Conservation (phyloP, 2,329 filamentous ascomycete genomes). For the Ophiostoma quercus region DNA sequence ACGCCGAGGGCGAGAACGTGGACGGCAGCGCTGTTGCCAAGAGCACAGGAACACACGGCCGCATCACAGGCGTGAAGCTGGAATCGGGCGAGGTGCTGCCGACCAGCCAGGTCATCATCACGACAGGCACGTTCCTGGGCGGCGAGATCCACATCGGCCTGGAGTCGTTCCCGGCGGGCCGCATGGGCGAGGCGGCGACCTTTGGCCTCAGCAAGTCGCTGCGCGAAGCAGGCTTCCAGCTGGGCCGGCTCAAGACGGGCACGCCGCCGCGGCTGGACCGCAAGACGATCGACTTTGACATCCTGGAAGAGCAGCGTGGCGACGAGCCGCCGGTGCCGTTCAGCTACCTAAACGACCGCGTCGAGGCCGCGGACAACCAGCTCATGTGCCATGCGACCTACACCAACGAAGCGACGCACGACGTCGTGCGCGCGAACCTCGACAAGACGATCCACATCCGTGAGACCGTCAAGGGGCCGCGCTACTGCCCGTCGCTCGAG, state of each 20-base stretch:
- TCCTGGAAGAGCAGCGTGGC: slow-evolving; percentile 67
- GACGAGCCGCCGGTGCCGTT: slow-evolving; percentile 86
- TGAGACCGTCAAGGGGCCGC: slow-evolving; percentile 86
- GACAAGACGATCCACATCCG: slow-evolving; percentile 95
- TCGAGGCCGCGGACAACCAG: slow-evolving; percentile 71
- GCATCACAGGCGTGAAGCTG: slow-evolving; percentile 76
- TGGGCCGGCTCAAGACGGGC: slow-evolving; percentile 90
- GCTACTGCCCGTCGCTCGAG: slow-evolving; percentile 93
- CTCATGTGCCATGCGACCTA: slow-evolving; percentile 81
- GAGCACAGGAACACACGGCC: slow-evolving; percentile 40
- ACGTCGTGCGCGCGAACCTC: slow-evolving; percentile 81
- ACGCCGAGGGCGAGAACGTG: neutral
- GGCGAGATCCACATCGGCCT: slow-evolving; percentile 96
- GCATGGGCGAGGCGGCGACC: slow-evolving; percentile 90
- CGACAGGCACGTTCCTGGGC: slow-evolving; percentile 89
- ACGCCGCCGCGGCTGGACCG: slow-evolving; percentile 84
- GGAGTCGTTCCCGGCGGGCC: slow-evolving; percentile 75
- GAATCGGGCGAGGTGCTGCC: slow-evolving; percentile 82
- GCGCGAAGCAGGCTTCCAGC: slow-evolving; percentile 76
- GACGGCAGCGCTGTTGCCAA: slow-evolving; percentile 32
- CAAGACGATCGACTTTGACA: slow-evolving; percentile 72
- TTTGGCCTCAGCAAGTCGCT: slow-evolving; percentile 89
- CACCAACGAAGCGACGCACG: slow-evolving; percentile 77
- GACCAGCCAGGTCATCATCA: slow-evolving; percentile 81
- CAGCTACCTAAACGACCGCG: slow-evolving; percentile 77